Percentiles rank a stretch among this genome's conserved stretches.
Evolutionary conservation across 148 eudicot species (phyloP).

Genomic region (Mesembryanthemum crystallinum): DNA sequence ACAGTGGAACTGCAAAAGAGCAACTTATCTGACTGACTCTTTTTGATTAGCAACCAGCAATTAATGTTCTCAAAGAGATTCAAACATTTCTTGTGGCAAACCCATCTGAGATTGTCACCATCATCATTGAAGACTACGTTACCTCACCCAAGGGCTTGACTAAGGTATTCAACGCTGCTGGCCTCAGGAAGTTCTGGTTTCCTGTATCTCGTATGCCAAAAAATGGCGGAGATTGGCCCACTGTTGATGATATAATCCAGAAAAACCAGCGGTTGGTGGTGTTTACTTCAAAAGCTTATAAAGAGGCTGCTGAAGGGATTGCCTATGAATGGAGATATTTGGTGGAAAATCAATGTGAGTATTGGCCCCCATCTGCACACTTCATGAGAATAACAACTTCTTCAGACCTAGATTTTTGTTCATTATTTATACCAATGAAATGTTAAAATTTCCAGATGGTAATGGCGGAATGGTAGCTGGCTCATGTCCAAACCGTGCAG

Average conservation of each 20-base stretch:
- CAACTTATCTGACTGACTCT: conserved; percentile 13
- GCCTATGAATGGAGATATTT: conserved; percentile 90
- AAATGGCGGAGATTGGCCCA: conserved; percentile 87
- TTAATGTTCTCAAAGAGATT: conserved; percentile 72
- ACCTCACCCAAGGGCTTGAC: conserved; percentile 77
- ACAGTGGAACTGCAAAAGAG: not conserved
- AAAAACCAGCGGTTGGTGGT: conserved; percentile 79
- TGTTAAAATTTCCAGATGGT: conserved; percentile 55
- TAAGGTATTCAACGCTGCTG: conserved; percentile 76
- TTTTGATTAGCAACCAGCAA: conserved; percentile 70
- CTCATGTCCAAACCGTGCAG: conserved; percentile 74
- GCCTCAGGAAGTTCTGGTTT: conserved; percentile 83
- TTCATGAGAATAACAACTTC: not conserved
- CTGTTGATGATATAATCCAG: conserved; percentile 73
- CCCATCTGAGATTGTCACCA: conserved; percentile 76
- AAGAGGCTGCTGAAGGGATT: conserved; percentile 87
- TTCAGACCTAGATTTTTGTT: not conserved
- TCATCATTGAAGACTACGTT: conserved; percentile 91
- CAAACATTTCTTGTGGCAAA: conserved; percentile 60
- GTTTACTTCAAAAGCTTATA: conserved; percentile 75
- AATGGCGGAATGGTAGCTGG: conserved; percentile 64
- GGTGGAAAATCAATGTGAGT: conserved; percentile 95
- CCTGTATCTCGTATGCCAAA: conserved; percentile 87
- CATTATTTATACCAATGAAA: not conserved
- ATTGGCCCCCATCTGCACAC: not conserved